Conservation (phyloP, 2,329 filamentous ascomycete species). For the Epicoccum sorghinum region DNA sequence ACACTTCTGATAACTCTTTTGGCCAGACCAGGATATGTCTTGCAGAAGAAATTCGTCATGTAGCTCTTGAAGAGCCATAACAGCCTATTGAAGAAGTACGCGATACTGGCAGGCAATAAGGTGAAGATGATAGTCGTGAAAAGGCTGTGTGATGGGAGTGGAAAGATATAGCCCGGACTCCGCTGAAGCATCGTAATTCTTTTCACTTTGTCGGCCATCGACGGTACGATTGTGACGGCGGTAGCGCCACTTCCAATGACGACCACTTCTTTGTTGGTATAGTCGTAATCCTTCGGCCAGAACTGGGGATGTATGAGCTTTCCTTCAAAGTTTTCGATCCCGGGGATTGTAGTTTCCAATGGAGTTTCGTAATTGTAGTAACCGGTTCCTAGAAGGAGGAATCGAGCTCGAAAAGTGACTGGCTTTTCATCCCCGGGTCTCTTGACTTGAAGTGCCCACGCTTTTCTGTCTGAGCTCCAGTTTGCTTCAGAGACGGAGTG, state of each 20-base stretch:
- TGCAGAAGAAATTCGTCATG: conserved; percentile 37
- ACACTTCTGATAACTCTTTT: conserved; percentile 53
- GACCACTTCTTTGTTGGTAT: conserved; percentile 67
- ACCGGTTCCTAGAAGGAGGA: conserved; percentile 64
- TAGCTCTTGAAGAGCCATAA: conserved; percentile 32
- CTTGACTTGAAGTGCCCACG: background rate
- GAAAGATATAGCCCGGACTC: conserved; percentile 63
- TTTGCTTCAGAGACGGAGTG: conserved; percentile 44
- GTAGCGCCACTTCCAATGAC: conserved; percentile 79
- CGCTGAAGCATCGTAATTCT: conserved; percentile 78
- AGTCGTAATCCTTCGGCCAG: conserved; percentile 71
- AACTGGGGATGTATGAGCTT: conserved; percentile 71
- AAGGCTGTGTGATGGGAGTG: background rate
- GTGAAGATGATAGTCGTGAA: background rate
- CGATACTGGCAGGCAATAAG: background rate
- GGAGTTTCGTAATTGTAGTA: conserved; percentile 74
- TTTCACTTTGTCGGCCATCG: conserved; percentile 65
- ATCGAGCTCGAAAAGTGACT: conserved; percentile 37
- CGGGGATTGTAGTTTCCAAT: conserved; percentile 65
- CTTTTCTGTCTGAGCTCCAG: conserved; percentile 50
- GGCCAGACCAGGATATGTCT: conserved; percentile 50
- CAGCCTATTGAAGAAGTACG: background rate
- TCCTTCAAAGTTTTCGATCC: conserved; percentile 68
- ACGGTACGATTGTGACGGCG: conserved; percentile 74
- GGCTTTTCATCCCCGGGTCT: background rate